These are phyloP conservation scores for Angomonas deanei DNA, from an alignment of 208 protist species.

Conservation along the genomic window DNA sequence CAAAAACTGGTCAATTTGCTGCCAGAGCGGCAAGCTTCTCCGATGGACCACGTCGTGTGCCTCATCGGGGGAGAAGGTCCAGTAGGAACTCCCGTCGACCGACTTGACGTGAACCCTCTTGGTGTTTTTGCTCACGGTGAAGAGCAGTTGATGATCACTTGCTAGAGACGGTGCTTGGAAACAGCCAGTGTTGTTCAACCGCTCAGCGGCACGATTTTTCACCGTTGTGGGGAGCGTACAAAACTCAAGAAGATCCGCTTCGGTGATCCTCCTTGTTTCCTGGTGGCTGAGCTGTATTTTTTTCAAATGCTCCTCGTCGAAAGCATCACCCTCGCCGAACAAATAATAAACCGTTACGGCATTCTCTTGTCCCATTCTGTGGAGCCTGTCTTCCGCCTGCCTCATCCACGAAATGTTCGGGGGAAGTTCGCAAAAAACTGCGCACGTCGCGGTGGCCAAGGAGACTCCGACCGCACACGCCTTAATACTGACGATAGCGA, in stretches of 20 bases:
- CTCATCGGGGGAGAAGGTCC: conserved; percentile 38
- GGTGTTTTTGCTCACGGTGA: conserved; percentile 60
- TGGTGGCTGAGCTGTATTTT: not conserved
- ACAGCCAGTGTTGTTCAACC: not conserved
- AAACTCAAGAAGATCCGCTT: not conserved
- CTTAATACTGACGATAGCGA: conserved; percentile 73
- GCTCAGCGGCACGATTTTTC: not conserved
- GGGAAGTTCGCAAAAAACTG: conserved; percentile 81
- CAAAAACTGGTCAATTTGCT: conserved; percentile 52
- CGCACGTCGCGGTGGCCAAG: conserved; percentile 52
- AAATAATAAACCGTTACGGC: conserved; percentile 62
- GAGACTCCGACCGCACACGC: conserved; percentile 74
- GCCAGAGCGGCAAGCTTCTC: conserved; percentile 37
- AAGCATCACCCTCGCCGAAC: conserved; percentile 47
- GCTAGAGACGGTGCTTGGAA: not conserved
- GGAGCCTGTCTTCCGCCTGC: conserved; percentile 81
- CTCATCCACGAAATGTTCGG: conserved; percentile 71
- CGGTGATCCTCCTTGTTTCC: not conserved
- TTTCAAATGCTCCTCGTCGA: conserved; percentile 57
- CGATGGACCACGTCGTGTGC: conserved; percentile 29
- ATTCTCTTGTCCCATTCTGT: conserved; percentile 54
- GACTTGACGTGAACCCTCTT: conserved; percentile 57
- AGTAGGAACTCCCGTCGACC: conserved; percentile 15
- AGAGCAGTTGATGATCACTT: conserved; percentile 15
- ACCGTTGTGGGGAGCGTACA: not conserved